A percentile compares a stretch with the other conserved stretches of the same genome.
Conservation (phyloP, 345 rosid genomes). For the Alliaria petiolata region DNA sequence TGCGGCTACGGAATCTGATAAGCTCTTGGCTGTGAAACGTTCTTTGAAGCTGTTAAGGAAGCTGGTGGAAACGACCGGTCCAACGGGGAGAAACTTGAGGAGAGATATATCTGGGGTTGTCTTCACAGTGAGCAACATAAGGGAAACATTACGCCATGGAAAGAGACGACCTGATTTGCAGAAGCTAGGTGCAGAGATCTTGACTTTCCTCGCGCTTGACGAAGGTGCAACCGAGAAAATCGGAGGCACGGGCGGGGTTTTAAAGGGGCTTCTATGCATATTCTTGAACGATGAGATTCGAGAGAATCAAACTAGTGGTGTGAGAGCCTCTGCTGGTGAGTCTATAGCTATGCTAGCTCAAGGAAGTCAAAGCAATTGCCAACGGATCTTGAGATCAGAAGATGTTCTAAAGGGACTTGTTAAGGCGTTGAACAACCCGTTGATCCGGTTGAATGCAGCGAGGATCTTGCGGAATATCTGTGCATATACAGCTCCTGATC, state of each 20-base stretch:
- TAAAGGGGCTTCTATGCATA: constrained; percentile 64
- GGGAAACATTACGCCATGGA: constrained; percentile 67
- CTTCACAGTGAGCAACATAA: constrained; percentile 76
- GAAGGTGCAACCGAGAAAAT: constrained; percentile 74
- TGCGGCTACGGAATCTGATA: constrained; percentile 32
- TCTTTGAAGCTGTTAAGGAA: constrained; percentile 78
- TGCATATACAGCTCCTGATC: constrained; percentile 40
- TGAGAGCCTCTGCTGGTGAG: constrained; percentile 71
- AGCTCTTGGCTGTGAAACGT: constrained; percentile 57
- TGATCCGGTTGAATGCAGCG: constrained; percentile 60
- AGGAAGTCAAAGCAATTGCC: constrained; percentile 71
- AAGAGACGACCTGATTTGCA: constrained; percentile 55
- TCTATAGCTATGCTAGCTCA: constrained; percentile 83
- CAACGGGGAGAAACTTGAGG: constrained; percentile 68
- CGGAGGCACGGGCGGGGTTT: constrained; percentile 84
- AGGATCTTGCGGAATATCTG: constrained; percentile 75
- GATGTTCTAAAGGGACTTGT: constrained; percentile 43
- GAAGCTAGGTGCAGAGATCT: constrained; percentile 62
- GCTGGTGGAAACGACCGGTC: constrained; percentile 71
- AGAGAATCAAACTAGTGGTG: constrained; percentile 35
- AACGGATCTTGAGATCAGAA: constrained; percentile 53
- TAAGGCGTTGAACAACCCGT: constrained; percentile 41
- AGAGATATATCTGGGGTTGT: constrained; percentile 69
- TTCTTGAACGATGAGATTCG: constrained; percentile 51
- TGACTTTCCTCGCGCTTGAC: constrained; percentile 69